These are phyloP conservation scores for Aspergillus puulaauensis DNA, from an alignment of 2,329 filamentous ascomycete genomes.

Conservation along the genomic window DNA sequence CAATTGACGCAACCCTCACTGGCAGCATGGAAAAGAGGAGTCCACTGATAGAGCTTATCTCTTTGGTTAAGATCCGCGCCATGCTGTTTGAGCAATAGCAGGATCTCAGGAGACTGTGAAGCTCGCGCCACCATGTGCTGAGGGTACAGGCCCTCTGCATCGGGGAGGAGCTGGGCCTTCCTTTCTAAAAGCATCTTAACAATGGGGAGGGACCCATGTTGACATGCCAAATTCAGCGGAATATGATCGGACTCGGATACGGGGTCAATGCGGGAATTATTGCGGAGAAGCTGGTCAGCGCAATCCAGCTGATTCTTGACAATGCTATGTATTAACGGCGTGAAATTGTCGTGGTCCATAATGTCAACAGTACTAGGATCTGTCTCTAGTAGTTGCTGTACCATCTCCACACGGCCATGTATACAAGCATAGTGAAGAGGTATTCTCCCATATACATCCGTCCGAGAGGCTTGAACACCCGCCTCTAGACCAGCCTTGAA, in stretches of 20 bases:
- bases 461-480: slow-evolving; percentile 73
- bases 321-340: slow-evolving; percentile 90
- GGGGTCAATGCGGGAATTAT: slow-evolving; percentile 82
- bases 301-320: slow-evolving; percentile 81
- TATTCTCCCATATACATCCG: slow-evolving; percentile 91
- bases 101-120: slow-evolving; percentile 74
- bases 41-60: slow-evolving; percentile 97
- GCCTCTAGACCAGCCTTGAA: slow-evolving; percentile 72
- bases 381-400: slow-evolving; percentile 68
- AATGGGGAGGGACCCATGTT: slow-evolving; percentile 82
- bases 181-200: slow-evolving; percentile 81
- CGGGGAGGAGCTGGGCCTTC: slow-evolving; percentile 79
- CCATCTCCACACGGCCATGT: slow-evolving; percentile 84
- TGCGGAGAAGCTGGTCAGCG: slow-evolving; percentile 73
- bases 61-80: slow-evolving; percentile 88
- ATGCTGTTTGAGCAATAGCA: slow-evolving; percentile 78
- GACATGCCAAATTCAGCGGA: slow-evolving; percentile 90
- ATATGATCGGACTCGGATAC: slow-evolving; percentile 86
- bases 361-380: slow-evolving; percentile 76
- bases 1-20: slow-evolving; percentile 94
- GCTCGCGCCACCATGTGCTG: slow-evolving; percentile 93
- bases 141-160: slow-evolving; percentile 95
- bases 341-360: slow-evolving; percentile 97
- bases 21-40: slow-evolving; percentile 90
- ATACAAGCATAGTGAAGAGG: slow-evolving; percentile 95